Conservation (phyloP, 768 basidiomycete species). For the Rhizopogon rudus region DNA sequence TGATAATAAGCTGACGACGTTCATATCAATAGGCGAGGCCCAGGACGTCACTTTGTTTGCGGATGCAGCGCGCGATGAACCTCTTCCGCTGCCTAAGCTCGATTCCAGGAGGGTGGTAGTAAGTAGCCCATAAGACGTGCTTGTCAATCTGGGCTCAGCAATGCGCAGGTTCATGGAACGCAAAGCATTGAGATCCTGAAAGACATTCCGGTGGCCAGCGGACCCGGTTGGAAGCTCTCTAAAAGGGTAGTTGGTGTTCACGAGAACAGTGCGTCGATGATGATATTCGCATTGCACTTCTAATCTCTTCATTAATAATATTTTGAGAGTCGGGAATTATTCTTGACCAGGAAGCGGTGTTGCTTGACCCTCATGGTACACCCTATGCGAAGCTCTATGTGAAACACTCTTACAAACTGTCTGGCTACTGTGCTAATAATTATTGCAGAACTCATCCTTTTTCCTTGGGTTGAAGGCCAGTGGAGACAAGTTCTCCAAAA, state of each 20-base stretch:
- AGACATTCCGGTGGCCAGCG: slow-evolving; percentile 70
- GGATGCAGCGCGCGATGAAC: slow-evolving; percentile 30
- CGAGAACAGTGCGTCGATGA: slow-evolving; percentile 67
- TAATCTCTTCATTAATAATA: neutral
- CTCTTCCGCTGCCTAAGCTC: slow-evolving; percentile 63
- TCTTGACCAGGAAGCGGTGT: slow-evolving; percentile 54
- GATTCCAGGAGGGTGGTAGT: slow-evolving; percentile 56
- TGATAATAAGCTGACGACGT: neutral
- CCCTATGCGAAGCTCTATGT: slow-evolving; percentile 63
- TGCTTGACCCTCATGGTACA: slow-evolving; percentile 58
- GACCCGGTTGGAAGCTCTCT: slow-evolving; percentile 74
- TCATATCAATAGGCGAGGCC: slow-evolving; percentile 36
- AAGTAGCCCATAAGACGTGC: slow-evolving; percentile 16
- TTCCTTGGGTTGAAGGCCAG: slow-evolving; percentile 64
- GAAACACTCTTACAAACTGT: slow-evolving; percentile 9
- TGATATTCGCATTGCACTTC: neutral
- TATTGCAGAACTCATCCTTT: slow-evolving; percentile 54
- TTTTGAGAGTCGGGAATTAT: slow-evolving; percentile 69
- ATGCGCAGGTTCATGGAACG: slow-evolving; percentile 64
- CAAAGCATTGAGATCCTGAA: slow-evolving; percentile 79
- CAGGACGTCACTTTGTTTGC: slow-evolving; percentile 73
- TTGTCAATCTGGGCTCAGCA: neutral
- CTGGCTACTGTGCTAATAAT: neutral
- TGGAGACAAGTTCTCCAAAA: slow-evolving; percentile 57
- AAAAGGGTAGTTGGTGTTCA: slow-evolving; percentile 61